Evolutionary conservation across 331 rosid species (phyloP).

Genomic region (Dryas integrifolia): DNA sequence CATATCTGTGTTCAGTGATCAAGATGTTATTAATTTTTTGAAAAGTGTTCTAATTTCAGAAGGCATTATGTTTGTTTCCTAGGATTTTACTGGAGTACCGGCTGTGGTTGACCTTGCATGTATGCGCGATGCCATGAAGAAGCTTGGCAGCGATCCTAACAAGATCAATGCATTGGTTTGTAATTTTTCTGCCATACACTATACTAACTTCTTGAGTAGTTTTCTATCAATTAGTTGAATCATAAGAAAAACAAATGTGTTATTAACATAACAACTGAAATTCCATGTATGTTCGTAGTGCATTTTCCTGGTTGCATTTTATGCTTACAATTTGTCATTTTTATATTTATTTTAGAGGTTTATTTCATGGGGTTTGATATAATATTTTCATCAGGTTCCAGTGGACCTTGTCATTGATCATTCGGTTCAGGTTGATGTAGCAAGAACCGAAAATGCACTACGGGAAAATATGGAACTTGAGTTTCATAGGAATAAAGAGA

Average conservation of each 20-base stretch:
- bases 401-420: slow-evolving; percentile 36
- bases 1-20: neutral
- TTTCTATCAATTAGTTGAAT: neutral
- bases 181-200: neutral
- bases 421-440: slow-evolving; percentile 30
- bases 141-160: slow-evolving; percentile 27
- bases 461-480: slow-evolving; percentile 36
- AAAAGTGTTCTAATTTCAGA: neutral
- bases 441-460: slow-evolving; percentile 31
- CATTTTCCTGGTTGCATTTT: neutral
- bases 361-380: neutral
- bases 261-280: too few species aligned
- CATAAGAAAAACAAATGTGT: too few species aligned
- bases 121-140: slow-evolving; percentile 35
- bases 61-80: neutral
- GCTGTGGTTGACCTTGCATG: slow-evolving; percentile 38
- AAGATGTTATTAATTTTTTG: neutral
- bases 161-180: slow-evolving; percentile 30
- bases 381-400: slow-evolving; percentile 18
- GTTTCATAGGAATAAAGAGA: slow-evolving; percentile 30
- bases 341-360: neutral
- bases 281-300: too few species aligned
- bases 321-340: neutral
- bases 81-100: slow-evolving; percentile 39
- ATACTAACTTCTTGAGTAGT: neutral